A percentile compares a stretch with the other conserved stretches of the same genome.
phyloP scores from a whole-genome alignment of 2,329 filamentous ascomycete genomes.

The Pseudogymnoascus sp. region DNA sequence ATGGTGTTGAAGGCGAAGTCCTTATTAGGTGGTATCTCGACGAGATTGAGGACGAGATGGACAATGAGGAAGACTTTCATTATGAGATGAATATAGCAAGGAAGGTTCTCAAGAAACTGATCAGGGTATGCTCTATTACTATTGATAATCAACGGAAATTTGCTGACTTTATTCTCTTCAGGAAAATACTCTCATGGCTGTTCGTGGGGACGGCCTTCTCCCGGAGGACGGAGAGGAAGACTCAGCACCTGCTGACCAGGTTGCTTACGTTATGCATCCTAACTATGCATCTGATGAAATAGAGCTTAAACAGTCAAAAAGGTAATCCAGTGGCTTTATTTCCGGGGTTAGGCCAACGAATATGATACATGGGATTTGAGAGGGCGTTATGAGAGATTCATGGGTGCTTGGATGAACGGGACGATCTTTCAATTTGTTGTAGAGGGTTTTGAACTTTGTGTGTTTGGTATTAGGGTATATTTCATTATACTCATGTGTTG shows the following conservation, averaged over 20 bases:
- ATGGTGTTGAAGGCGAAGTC: constrained; percentile 77
- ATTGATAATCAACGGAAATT: constrained; percentile 46
- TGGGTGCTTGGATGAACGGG: neutral
- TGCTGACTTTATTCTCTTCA: constrained; percentile 28
- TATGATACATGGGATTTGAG: neutral
- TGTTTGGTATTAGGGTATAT: neutral
- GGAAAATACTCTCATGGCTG: constrained; percentile 82
- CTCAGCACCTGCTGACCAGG: constrained; percentile 36
- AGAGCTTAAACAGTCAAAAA: constrained; percentile 10
- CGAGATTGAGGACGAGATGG: constrained; percentile 74
- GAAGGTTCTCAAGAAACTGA: constrained; percentile 91
- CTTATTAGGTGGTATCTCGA: constrained; percentile 87
- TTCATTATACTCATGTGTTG: neutral
- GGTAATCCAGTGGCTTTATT: neutral
- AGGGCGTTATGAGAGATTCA: neutral
- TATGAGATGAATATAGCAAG: constrained; percentile 61
- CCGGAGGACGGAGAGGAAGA: constrained; percentile 38
- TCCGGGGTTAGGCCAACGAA: neutral
- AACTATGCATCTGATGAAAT: constrained; percentile 71
- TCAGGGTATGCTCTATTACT: constrained; percentile 61
- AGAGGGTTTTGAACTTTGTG: neutral
- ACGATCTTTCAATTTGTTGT: constrained; percentile 1
- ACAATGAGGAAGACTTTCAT: constrained; percentile 72
- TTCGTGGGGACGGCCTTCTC: constrained; percentile 52
- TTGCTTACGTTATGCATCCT: constrained; percentile 85